Conservation (phyloP, 768 basidiomycete species). For the Boletus rubescentipes region DNA sequence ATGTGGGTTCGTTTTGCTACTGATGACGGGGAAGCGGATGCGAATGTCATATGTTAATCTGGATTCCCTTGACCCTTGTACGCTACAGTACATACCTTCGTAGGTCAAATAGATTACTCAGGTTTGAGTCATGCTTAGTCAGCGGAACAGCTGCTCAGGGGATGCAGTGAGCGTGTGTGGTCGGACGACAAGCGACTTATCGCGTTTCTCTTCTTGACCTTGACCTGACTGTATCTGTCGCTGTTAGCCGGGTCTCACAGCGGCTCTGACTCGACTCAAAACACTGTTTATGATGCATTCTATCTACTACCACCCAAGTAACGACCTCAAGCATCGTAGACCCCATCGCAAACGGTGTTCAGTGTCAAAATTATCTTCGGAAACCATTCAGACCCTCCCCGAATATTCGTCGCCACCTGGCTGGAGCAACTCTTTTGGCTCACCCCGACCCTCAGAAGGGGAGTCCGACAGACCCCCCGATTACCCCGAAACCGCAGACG, state of each 20-base stretch:
- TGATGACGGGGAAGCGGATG: not conserved
- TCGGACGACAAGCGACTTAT: not conserved
- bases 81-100: not conserved
- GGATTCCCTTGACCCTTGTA: not conserved
- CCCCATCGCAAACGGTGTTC: conserved; percentile 60
- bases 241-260: conserved; percentile 12
- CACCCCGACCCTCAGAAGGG: conserved; percentile 26
- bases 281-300: conserved; percentile 18
- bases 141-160: conserved; percentile 1
- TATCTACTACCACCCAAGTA: conserved; percentile 10
- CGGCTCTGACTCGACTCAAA: conserved; percentile 10
- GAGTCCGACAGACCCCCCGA: conserved; percentile 68
- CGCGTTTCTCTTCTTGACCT: conserved; percentile 5
- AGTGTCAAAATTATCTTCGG: conserved; percentile 57
- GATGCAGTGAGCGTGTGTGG: conserved; percentile 5
- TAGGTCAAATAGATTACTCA: not conserved
- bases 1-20: not conserved
- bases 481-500: conserved; percentile 75
- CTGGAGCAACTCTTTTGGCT: conserved; percentile 16
- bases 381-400: conserved; percentile 64
- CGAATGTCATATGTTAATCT: not conserved
- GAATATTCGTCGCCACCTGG: conserved; percentile 51
- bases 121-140: conserved; percentile 23
- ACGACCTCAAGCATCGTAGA: conserved; percentile 25
- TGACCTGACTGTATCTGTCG: conserved; percentile 3